Evolutionary conservation across 306 rosid species (phyloP).

Genomic region (Lagenaria siceraria): DNA sequence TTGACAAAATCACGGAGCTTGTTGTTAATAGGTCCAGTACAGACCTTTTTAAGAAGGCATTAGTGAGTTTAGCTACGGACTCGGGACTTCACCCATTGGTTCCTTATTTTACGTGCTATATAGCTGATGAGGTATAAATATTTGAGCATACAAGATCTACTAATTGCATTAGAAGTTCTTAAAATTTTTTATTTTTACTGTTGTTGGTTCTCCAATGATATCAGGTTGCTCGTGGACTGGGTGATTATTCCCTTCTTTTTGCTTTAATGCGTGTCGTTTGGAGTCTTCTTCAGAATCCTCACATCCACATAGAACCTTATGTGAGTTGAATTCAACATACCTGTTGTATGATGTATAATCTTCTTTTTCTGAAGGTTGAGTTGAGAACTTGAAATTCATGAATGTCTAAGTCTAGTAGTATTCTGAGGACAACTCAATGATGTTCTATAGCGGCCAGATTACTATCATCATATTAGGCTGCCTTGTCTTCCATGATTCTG

Average conservation of each 20-base stretch:
- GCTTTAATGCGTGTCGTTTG: slow-evolving; percentile 78
- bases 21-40: slow-evolving; percentile 46
- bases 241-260: slow-evolving; percentile 47
- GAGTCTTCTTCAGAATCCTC: slow-evolving; percentile 85
- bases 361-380: background rate
- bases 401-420: background rate
- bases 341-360: background rate
- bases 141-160: slow-evolving; percentile 3
- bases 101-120: slow-evolving; percentile 77
- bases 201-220: slow-evolving; percentile 11
- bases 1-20: slow-evolving; percentile 63
- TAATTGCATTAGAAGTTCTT: background rate
- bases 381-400: background rate
- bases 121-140: slow-evolving; percentile 71
- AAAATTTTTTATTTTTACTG: background rate
- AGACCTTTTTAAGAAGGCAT: slow-evolving; percentile 53
- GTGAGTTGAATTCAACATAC: slow-evolving; percentile 29
- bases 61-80: slow-evolving; percentile 77
- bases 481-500: background rate
- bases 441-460: background rate
- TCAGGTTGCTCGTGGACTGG: slow-evolving; percentile 71
- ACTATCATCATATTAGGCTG: background rate
- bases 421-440: background rate
- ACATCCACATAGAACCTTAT: slow-evolving; percentile 82
- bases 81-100: slow-evolving; percentile 92